phyloP scores from a whole-genome alignment of 108 stramenopile species.

The Skeletonema tropicum region DNA sequence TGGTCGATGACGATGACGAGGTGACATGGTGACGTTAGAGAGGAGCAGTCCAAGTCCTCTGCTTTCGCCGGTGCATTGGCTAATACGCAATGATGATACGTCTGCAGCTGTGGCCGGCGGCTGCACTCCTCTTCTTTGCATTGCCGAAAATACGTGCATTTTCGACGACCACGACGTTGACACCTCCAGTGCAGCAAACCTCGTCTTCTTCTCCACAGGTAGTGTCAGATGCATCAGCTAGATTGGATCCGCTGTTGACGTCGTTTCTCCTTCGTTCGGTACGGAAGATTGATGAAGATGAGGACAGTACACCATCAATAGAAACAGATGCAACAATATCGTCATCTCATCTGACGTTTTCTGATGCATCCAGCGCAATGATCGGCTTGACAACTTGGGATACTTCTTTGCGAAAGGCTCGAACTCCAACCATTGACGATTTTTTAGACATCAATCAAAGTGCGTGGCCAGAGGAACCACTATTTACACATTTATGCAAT shows the following conservation, averaged over 20 bases:
- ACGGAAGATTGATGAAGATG: constrained; percentile 4
- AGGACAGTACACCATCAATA: not conserved
- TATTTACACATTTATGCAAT: constrained; percentile 47
- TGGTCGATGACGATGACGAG: no score
- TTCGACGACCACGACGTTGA: not conserved
- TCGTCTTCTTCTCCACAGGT: not conserved
- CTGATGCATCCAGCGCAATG: constrained; percentile 34
- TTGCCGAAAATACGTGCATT: not conserved
- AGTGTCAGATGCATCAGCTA: constrained; percentile 15
- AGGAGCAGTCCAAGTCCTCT: no score
- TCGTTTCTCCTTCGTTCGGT: constrained; percentile 41
- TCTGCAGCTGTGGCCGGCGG: not conserved
- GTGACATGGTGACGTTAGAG: no score
- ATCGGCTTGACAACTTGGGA: constrained; percentile 29
- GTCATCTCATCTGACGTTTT: constrained; percentile 20
- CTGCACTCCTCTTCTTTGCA: not conserved
- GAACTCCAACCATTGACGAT: constrained; percentile 24
- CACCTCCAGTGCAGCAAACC: not conserved
- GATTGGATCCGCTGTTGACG: constrained; percentile 43
- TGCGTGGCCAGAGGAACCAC: constrained; percentile 64
- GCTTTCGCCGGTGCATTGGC: no score
- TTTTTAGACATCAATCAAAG: constrained; percentile 6
- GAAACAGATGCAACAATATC: not conserved
- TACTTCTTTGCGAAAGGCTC: constrained; percentile 22
- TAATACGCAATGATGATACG: not conserved